Percentiles rank a stretch among this genome's conserved stretches.
Evolutionary conservation across 257 asterid species (phyloP).

Genomic region (Solanum appendiculatum): DNA sequence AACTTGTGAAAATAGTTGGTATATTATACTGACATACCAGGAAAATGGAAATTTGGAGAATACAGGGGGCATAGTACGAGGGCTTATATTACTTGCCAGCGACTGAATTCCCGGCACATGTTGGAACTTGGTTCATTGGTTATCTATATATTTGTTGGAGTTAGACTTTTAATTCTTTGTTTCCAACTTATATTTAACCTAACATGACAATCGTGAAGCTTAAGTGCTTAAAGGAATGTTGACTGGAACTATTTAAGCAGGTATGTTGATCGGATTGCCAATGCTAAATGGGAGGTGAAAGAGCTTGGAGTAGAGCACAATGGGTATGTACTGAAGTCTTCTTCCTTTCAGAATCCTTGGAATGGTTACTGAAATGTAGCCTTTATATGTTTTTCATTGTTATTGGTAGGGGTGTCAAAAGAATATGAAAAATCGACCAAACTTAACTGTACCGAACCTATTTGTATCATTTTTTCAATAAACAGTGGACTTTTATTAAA

Average conservation of each 20-base stretch:
- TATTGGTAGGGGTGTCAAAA: no score
- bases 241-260: constrained; percentile 40
- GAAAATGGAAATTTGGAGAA: not conserved
- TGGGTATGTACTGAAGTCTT: constrained; percentile 45
- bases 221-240: not conserved
- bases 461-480: no score
- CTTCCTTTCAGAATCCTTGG: not conserved
- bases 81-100: not conserved
- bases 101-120: not conserved
- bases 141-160: not conserved
- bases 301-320: constrained; percentile 98
- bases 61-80: not conserved
- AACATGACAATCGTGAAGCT: not conserved
- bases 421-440: no score
- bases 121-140: not conserved
- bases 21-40: not conserved
- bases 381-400: not conserved
- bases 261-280: constrained; percentile 86
- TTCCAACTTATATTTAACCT: not conserved
- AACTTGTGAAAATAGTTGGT: not conserved
- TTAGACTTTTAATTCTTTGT: not conserved
- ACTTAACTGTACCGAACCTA: no score
- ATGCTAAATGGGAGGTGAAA: constrained; percentile 96
- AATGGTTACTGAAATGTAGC: not conserved
- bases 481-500: no score